A percentile compares a stretch with the other conserved stretches of the same genome.
Evolutionary conservation across 768 basidiomycete genomes (phyloP).

Genomic region (Trametes gibbosa): DNA sequence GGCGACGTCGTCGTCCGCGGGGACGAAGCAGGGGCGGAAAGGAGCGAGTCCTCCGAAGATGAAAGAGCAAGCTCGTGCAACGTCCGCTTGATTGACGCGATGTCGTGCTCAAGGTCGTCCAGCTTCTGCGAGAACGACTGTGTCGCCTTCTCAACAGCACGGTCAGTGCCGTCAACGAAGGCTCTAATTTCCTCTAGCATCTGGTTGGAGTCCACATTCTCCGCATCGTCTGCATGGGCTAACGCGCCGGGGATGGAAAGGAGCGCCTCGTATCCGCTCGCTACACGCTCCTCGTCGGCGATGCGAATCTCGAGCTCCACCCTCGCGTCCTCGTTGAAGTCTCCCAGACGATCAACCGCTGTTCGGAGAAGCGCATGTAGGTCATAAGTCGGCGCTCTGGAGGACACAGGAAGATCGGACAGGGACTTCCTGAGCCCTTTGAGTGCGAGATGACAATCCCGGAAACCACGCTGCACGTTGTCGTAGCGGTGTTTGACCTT

Average conservation of each 20-base stretch:
- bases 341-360: constrained; percentile 61
- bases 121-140: constrained; percentile 56
- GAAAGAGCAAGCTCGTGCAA: constrained; percentile 43
- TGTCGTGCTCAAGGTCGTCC: constrained; percentile 74
- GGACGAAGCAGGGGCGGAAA: constrained; percentile 4
- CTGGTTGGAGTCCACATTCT: constrained; percentile 32
- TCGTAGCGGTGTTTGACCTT: constrained; percentile 55
- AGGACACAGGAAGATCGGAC: constrained; percentile 19
- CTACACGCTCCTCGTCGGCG: constrained; percentile 66
- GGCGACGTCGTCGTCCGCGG: constrained; percentile 17
- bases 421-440: constrained; percentile 50
- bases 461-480: constrained; percentile 57
- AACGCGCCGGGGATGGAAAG: constrained; percentile 55
- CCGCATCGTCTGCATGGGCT: constrained; percentile 16
- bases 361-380: constrained; percentile 39
- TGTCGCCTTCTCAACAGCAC: constrained; percentile 43
- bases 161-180: constrained; percentile 56
- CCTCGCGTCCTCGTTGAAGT: constrained; percentile 75
- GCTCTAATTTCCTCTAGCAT: constrained; percentile 49
- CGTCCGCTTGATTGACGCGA: constrained; percentile 61
- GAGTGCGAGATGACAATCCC: constrained; percentile 67
- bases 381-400: background rate
- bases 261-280: constrained; percentile 67
- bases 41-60: constrained; percentile 9
- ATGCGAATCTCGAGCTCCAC: constrained; percentile 81